These are phyloP conservation scores for Entoloma clypeatum DNA, from an alignment of 1,284 basidiomycete genomes.

Conservation along the genomic window DNA sequence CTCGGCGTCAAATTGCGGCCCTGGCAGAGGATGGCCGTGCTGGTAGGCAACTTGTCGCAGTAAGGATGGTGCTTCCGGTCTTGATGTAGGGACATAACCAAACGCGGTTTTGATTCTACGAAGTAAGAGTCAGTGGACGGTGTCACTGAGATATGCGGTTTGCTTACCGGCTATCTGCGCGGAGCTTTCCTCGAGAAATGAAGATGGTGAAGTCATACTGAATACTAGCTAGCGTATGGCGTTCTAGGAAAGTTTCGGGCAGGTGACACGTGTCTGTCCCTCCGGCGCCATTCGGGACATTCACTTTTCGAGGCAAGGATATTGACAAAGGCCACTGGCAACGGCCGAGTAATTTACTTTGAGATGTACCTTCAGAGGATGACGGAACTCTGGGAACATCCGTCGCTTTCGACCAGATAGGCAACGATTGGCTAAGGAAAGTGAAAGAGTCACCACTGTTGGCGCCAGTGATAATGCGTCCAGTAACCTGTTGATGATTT, in stretches of 20 bases:
- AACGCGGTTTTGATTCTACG: constrained; percentile 46
- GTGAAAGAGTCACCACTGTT: constrained; percentile 35
- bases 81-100: constrained; percentile 44
- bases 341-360: constrained; percentile 38
- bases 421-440: constrained; percentile 39
- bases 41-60: constrained; percentile 48
- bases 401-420: constrained; percentile 43
- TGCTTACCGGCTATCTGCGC: constrained; percentile 42
- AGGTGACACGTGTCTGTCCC: constrained; percentile 36
- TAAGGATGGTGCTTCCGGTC: constrained; percentile 41
- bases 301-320: constrained; percentile 36
- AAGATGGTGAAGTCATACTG: constrained; percentile 44
- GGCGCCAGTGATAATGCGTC: constrained; percentile 44
- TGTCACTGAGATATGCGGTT: not conserved
- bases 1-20: constrained; percentile 41
- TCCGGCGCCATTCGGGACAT: constrained; percentile 31
- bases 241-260: constrained; percentile 47
- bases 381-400: constrained; percentile 36
- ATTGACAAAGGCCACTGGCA: constrained; percentile 45
- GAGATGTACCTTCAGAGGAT: constrained; percentile 33
- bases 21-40: constrained; percentile 37
- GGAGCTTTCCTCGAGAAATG: constrained; percentile 43
- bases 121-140: not conserved
- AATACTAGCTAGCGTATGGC: constrained; percentile 40
- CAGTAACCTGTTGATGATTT: constrained; percentile 35